These are phyloP conservation scores for Rhodosporidiobolus sp. DNA, from an alignment of 768 basidiomycete genomes.

Conservation along the genomic window DNA sequence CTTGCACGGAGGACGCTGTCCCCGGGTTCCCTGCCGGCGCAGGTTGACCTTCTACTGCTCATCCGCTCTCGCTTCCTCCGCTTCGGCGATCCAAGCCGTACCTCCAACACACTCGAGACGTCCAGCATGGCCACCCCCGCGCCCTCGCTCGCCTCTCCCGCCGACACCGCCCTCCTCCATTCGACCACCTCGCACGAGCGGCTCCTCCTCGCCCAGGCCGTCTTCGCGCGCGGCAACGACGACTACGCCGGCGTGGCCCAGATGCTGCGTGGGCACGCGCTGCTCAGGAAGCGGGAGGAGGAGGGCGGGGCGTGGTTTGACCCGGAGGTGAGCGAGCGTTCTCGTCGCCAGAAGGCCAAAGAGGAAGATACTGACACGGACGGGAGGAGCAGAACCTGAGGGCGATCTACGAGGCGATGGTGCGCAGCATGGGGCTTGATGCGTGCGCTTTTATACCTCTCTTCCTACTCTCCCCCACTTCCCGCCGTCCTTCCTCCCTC, in stretches of 20 bases:
- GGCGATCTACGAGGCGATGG: not conserved
- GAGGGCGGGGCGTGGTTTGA: conserved; percentile 12
- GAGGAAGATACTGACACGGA: not conserved
- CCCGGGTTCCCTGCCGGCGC: no score
- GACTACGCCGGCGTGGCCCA: not conserved
- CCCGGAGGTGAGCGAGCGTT: conserved; percentile 9
- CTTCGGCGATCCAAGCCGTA: not conserved
- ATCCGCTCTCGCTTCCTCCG: not conserved
- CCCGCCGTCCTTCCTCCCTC: not conserved
- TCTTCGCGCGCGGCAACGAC: conserved; percentile 13
- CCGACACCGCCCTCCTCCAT: conserved; percentile 6
- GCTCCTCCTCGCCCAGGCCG: conserved; percentile 32
- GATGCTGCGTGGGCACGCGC: conserved; percentile 18
- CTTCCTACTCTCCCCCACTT: not conserved
- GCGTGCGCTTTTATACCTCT: not conserved
- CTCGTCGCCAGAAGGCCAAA: no score
- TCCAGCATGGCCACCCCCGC: not conserved
- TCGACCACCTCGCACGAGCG: conserved; percentile 18
- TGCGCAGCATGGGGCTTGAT: not conserved
- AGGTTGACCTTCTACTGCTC: no score
- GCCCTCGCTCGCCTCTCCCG: not conserved
- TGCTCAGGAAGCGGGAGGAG: conserved; percentile 1
- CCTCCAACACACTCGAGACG: not conserved
- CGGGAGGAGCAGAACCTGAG: not conserved
- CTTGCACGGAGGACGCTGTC: no score